A percentile compares a stretch with the other conserved stretches of the same genome.
Evolutionary conservation across 805 yeast species (phyloP).

Genomic region (Peterozyma toletana): DNA sequence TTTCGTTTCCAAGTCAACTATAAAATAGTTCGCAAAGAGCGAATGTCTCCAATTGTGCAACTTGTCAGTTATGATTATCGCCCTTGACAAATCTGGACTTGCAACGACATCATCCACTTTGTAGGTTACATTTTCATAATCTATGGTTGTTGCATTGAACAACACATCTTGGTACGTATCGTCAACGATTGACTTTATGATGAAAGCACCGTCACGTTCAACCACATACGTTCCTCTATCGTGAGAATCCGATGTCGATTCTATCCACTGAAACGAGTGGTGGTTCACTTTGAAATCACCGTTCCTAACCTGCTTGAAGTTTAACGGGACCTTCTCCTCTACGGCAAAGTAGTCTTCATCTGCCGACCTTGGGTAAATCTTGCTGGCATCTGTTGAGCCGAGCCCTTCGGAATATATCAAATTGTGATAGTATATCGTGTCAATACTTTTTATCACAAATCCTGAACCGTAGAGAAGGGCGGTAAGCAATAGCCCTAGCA

Average conservation of each 20-base stretch:
- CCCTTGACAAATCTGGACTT: conserved; percentile 57
- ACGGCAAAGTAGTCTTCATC: no score
- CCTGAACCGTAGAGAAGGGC: conserved; percentile 6
- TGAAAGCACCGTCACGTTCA: conserved; percentile 37
- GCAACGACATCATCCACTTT: conserved; percentile 49
- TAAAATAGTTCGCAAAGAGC: conserved; percentile 21
- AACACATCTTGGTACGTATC: conserved; percentile 34
- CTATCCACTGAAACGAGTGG: conserved; percentile 66
- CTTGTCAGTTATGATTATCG: conserved; percentile 54
- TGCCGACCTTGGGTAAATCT: background rate
- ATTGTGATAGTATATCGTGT: conserved; percentile 1
- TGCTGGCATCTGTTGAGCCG: background rate
- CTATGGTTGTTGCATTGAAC: conserved; percentile 42
- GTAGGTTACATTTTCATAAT: conserved; percentile 28
- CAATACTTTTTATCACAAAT: background rate
- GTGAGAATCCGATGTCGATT: conserved; percentile 36
- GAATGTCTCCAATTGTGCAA: conserved; percentile 56
- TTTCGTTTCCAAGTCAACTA: conserved; percentile 5
- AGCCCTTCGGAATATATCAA: background rate
- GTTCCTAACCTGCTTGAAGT: conserved; percentile 41
- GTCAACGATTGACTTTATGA: conserved; percentile 47
- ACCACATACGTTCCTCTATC: conserved; percentile 67
- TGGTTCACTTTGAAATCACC: conserved; percentile 47
- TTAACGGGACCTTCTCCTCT: conserved; percentile 18
- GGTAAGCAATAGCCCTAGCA: background rate